Evolutionary conservation across 2,329 filamentous ascomycete genomes (phyloP), one percentile per base, ranked within the genome.

Genomic region (Epichloe scottii): DNA sequence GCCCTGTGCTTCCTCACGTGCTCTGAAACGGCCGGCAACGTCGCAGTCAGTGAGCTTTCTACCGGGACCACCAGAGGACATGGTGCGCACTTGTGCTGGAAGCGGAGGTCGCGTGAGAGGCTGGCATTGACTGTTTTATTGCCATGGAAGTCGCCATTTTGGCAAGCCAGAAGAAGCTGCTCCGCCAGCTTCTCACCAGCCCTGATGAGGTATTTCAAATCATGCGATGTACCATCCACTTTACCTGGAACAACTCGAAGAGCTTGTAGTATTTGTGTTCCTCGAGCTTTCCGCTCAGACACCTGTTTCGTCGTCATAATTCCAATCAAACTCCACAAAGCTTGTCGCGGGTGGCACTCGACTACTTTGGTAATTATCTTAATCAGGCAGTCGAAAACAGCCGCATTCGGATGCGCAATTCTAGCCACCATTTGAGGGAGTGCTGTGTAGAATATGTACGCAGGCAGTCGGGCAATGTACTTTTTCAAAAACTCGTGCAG

Each of bases 391-490:
- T 84, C 80, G 67, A 88, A 94, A 2, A 95, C 89, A 1, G 82
- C 79, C 4, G 67, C 67, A 63, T 95, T 87, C 1, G 85, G 82
- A 68, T 98, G 93, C 44, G 87, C 87, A 60, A 99, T 96, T 34
- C 93, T 84, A n/a, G 91, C 93, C 51, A 98, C 87, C 55, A 98
- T 85, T 67, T 98, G 93, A 5, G 93, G 87, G 41, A 99, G 74
- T 5, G 91, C 76, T 2, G 84, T 86, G 63, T 89, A 91, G 66
- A 89, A 89, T 34, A 89, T 79, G 60, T 85, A 90, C 1, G 85
- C 78, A 2, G 87, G 86, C 53, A 90, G 73, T 5, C 81, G 76
- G 21, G 75, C 67, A 17, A 91, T 77, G 63, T 95, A 89, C 67
- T 91, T 94, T 63, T 82, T 81, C 55, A 97, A 71, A 56, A 90